Percentiles rank a stretch among this genome's conserved stretches.
Evolutionary conservation across 2,329 filamentous ascomycete genomes (phyloP).

Genomic region (Magnaporthiopsis incrustans): DNA sequence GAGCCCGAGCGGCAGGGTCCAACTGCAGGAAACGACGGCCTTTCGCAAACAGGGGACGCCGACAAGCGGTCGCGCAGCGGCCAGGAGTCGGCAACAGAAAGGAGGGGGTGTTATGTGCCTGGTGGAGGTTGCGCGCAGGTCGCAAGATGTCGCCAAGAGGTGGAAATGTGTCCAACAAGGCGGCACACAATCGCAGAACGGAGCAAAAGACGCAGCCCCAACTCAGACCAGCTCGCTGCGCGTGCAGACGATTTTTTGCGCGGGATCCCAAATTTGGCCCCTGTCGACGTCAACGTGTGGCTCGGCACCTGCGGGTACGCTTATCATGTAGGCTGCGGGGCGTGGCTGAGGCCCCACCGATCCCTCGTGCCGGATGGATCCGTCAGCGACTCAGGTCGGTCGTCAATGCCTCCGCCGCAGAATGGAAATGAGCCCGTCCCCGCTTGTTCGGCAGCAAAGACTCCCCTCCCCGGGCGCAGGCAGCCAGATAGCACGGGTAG

Average conservation of each 20-base stretch:
- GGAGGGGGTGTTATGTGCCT: background rate
- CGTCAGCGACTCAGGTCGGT: background rate
- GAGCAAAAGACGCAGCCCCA: background rate
- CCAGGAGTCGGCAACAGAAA: background rate
- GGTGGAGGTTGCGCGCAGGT: background rate
- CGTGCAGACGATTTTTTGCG: background rate
- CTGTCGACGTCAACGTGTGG: constrained; percentile 8
- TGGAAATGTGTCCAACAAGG: constrained; percentile 1
- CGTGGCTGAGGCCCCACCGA: constrained; percentile 3
- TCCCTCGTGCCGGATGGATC: background rate
- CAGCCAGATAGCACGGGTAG: background rate
- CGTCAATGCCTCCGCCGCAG: background rate
- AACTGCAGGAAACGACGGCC: background rate
- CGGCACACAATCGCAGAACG: background rate
- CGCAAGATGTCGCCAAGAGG: background rate
- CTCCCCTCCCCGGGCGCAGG: background rate
- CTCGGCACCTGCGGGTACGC: constrained; percentile 1
- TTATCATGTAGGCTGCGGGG: background rate
- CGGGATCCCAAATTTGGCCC: constrained; percentile 4
- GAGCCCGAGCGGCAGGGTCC: background rate
- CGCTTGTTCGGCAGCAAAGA: too few species aligned
- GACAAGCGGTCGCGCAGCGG: background rate
- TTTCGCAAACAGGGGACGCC: background rate
- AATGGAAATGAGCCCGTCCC: background rate
- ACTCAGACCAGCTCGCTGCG: background rate